Conservation (phyloP, 352 stramenopile genomes). For the Phytopythium ostracodes region DNA sequence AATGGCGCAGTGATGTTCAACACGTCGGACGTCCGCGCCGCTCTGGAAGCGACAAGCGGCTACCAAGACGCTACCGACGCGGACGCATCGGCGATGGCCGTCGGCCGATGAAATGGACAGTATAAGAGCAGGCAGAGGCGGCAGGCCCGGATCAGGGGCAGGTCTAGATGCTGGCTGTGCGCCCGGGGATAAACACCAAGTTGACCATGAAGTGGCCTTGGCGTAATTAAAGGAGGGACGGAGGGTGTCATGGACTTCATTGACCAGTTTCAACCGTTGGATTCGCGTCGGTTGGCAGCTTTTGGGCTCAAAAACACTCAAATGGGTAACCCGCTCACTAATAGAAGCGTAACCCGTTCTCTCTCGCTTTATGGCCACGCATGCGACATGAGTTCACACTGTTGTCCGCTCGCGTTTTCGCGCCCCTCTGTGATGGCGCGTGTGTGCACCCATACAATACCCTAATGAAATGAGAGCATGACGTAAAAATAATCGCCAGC, state of each 20-base stretch:
- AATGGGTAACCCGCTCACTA: not conserved
- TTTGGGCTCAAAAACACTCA: too few relatives aligned
- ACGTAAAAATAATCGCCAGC: not conserved
- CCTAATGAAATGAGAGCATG: not conserved
- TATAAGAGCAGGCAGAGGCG: not conserved
- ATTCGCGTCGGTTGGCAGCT: not conserved
- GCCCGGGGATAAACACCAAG: not conserved
- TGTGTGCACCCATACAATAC: not conserved
- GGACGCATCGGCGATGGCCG: not conserved
- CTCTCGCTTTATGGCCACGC: too few relatives aligned
- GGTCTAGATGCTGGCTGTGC: too few relatives aligned
- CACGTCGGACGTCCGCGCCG: constrained; percentile 31
- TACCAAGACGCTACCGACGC: not conserved
- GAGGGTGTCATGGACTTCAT: not conserved
- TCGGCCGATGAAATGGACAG: not conserved
- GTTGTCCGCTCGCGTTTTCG: not conserved
- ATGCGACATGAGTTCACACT: not conserved
- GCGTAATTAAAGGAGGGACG: not conserved
- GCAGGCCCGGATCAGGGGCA: not conserved
- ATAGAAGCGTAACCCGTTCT: not conserved
- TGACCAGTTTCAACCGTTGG: not conserved
- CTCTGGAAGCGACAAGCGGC: too few relatives aligned
- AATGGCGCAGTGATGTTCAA: constrained; percentile 41
- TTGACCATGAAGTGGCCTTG: not conserved
- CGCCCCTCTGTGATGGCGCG: not conserved